phyloP scores from a whole-genome alignment of 768 basidiomycete genomes.

The Kwoniella botswanensis region DNA sequence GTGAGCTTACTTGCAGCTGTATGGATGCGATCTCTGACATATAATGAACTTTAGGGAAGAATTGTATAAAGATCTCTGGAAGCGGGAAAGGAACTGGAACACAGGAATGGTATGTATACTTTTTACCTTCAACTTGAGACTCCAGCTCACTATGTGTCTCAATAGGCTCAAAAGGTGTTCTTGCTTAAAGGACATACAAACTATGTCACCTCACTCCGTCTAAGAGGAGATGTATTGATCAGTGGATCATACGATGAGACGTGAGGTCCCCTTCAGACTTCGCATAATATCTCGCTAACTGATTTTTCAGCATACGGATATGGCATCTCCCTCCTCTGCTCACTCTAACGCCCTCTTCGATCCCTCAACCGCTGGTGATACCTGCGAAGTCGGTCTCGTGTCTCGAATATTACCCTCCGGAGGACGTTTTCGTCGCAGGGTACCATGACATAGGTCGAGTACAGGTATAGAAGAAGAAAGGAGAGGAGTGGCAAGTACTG shows the following conservation, averaged over 20 bases:
- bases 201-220: conserved; percentile 80
- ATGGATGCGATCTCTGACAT: conserved; percentile 2
- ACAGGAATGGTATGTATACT: conserved; percentile 62
- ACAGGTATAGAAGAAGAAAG: conserved; percentile 83
- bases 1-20: conserved; percentile 60
- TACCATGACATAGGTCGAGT: conserved; percentile 93
- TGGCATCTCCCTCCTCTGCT: conserved; percentile 71
- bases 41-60: conserved; percentile 62
- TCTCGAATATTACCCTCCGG: conserved; percentile 80
- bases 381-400: conserved; percentile 78
- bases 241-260: conserved; percentile 86
- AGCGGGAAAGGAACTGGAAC: conserved; percentile 82
- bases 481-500: conserved; percentile 66
- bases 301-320: conserved; percentile 69
- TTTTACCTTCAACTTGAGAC: neutral
- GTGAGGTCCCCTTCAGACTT: conserved; percentile 23
- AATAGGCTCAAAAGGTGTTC: conserved; percentile 69
- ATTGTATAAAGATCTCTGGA: conserved; percentile 78
- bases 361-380: conserved; percentile 63
- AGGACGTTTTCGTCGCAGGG: conserved; percentile 89
- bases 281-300: neutral
- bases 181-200: conserved; percentile 84
- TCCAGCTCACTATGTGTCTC: neutral
- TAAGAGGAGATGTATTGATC: conserved; percentile 76
- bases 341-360: conserved; percentile 66